These are phyloP conservation scores for Jackrogersella multiformis DNA, from an alignment of 495 filamentous ascomycete genomes.

Conservation along the genomic window DNA sequence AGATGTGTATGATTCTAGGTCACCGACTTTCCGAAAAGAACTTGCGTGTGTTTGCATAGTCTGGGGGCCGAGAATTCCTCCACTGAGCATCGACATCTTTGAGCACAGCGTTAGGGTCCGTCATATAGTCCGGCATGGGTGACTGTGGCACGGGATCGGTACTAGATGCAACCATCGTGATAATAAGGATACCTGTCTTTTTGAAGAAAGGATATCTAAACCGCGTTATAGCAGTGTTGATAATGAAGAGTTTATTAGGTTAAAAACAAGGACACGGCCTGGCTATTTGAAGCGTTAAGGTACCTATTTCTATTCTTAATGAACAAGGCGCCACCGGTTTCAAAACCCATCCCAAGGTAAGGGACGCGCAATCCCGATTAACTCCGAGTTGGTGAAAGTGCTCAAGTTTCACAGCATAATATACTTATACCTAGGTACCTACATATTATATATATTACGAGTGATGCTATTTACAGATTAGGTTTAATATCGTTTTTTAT, in stretches of 20 bases:
- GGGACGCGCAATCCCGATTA: background rate
- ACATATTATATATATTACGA: background rate
- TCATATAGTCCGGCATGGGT: conserved; percentile 12
- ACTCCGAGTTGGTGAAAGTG: background rate
- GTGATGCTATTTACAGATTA: no score
- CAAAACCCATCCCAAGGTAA: background rate
- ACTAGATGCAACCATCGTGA: background rate
- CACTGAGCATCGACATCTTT: background rate
- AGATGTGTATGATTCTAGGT: no score
- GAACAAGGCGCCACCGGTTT: background rate
- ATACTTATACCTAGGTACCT: background rate
- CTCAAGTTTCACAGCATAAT: background rate
- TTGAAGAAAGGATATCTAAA: background rate
- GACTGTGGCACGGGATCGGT: background rate
- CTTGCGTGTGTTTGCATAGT: background rate
- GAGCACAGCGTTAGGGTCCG: background rate
- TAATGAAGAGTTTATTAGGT: background rate
- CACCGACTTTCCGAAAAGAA: conserved; percentile 8
- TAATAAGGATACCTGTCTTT: background rate
- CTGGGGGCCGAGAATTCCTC: conserved; percentile 4
- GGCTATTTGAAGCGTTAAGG: background rate
- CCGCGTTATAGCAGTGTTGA: background rate
- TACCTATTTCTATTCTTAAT: no score
- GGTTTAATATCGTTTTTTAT: no score
- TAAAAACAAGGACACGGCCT: background rate